A percentile compares a stretch with the other conserved stretches of the same genome.
These are phyloP conservation scores for Periconia macrospinosa DNA, from an alignment of 2,329 filamentous ascomycete species.

Conservation along the genomic window DNA sequence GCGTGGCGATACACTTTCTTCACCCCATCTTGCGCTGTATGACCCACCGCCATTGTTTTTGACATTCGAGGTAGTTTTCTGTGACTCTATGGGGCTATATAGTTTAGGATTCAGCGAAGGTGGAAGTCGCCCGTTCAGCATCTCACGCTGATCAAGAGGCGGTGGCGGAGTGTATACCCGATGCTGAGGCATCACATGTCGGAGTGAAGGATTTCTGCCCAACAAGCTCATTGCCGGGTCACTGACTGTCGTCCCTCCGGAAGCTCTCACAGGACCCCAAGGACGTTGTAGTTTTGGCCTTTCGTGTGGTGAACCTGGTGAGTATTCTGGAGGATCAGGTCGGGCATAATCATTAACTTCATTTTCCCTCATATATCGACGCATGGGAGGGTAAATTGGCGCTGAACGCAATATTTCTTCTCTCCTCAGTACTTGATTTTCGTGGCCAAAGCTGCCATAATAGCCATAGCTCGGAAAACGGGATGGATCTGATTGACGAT, in stretches of 20 bases:
- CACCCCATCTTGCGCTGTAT: background rate
- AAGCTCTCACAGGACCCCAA: background rate
- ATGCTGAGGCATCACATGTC: background rate
- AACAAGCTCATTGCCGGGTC: background rate
- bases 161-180: background rate
- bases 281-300: slow-evolving; percentile 3
- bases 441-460: background rate
- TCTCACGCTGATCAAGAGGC: background rate
- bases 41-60: background rate
- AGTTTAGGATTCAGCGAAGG: background rate
- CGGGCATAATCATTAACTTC: background rate
- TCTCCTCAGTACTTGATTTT: background rate
- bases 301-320: background rate
- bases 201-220: background rate
- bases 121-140: background rate
- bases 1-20: background rate
- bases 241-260: slow-evolving; percentile 5
- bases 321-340: background rate
- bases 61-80: no score
- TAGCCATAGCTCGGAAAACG: background rate
- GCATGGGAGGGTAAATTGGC: background rate
- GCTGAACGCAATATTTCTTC: background rate
- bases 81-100: background rate
- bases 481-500: background rate
- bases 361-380: background rate